Percentiles rank a stretch among this genome's conserved stretches.
Evolutionary conservation across 192 early-diverging fungal species (phyloP).

Genomic region (Coemansia sp.): DNA sequence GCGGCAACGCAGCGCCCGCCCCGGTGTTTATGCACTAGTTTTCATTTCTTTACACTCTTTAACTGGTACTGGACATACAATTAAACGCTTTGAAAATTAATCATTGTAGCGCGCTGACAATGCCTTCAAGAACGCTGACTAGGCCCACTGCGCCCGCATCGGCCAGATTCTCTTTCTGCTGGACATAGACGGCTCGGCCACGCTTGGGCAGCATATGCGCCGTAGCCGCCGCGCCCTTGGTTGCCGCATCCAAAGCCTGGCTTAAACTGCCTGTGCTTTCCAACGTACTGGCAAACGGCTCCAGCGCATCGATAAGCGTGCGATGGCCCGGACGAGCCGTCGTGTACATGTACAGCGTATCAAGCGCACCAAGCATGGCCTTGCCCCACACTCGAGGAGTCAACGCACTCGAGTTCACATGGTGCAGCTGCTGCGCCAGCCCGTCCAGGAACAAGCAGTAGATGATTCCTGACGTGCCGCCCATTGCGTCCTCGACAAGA

Average conservation of each 20-base stretch:
- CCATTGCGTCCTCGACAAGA: constrained; percentile 72
- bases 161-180: constrained; percentile 47
- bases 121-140: constrained; percentile 57
- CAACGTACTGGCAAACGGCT: constrained; percentile 63
- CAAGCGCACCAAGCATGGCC: constrained; percentile 60
- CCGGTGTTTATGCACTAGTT: constrained; percentile 31
- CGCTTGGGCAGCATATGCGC: constrained; percentile 60
- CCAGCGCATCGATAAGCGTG: constrained; percentile 70
- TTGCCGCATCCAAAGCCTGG: constrained; percentile 57
- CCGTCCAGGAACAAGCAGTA: constrained; percentile 76
- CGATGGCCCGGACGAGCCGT: constrained; percentile 70
- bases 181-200: constrained; percentile 67
- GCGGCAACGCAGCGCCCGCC: constrained; percentile 34
- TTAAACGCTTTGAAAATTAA: not conserved
- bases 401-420: constrained; percentile 19
- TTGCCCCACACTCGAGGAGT: constrained; percentile 49
- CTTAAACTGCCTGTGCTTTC: constrained; percentile 40
- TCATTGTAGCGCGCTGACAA: constrained; percentile 36
- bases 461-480: constrained; percentile 75
- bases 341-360: constrained; percentile 64
- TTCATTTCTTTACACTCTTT: not conserved
- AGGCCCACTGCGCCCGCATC: constrained; percentile 69
- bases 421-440: constrained; percentile 56
- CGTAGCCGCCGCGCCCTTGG: constrained; percentile 58
- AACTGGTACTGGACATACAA: not conserved